A percentile compares a stretch with the other conserved stretches of the same genome.
phyloP scores from a whole-genome alignment of 2,329 filamentous ascomycete species.

The Aspergillus persii region DNA sequence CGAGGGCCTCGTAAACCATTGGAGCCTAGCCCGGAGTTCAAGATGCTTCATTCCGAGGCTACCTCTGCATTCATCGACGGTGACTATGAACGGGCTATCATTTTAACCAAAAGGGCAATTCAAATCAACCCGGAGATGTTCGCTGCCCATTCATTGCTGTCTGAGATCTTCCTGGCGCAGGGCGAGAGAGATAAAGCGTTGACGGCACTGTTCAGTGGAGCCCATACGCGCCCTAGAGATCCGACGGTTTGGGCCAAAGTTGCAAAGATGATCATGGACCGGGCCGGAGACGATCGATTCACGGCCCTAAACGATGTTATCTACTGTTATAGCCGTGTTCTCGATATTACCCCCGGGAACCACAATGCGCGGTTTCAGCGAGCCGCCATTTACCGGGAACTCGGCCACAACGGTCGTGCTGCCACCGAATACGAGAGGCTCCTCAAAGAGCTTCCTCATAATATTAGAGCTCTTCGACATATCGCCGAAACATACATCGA shows the following conservation, averaged over 20 bases:
- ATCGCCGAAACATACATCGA: conserved; percentile 59
- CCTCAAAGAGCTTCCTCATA: conserved; percentile 53
- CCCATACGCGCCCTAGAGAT: conserved; percentile 56
- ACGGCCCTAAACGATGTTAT: conserved; percentile 48
- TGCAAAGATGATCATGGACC: conserved; percentile 53
- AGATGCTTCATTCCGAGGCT: conserved; percentile 46
- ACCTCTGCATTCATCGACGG: conserved; percentile 50
- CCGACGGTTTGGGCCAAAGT: conserved; percentile 57
- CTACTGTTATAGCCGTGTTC: conserved; percentile 54
- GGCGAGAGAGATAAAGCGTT: conserved; percentile 58
- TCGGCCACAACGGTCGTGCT: conserved; percentile 47
- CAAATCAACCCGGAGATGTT: conserved; percentile 62
- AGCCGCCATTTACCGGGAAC: conserved; percentile 55
- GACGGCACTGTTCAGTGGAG: conserved; percentile 56
- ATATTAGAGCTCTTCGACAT: conserved; percentile 54
- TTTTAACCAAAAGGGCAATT: conserved; percentile 49
- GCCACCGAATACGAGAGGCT: conserved; percentile 55
- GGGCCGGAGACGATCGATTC: conserved; percentile 45
- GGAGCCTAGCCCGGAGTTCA: conserved; percentile 50
- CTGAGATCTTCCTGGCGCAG: conserved; percentile 56
- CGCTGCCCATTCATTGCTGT: conserved; percentile 59
- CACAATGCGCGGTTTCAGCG: conserved; percentile 55
- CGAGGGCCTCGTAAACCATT: conserved; percentile 46
- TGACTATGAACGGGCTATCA: conserved; percentile 45
- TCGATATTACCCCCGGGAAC: conserved; percentile 52